Percentiles rank a stretch among this genome's conserved stretches.
Evolutionary conservation across 2,329 filamentous ascomycete genomes (phyloP).

Genomic region (Acarospora socialis): DNA sequence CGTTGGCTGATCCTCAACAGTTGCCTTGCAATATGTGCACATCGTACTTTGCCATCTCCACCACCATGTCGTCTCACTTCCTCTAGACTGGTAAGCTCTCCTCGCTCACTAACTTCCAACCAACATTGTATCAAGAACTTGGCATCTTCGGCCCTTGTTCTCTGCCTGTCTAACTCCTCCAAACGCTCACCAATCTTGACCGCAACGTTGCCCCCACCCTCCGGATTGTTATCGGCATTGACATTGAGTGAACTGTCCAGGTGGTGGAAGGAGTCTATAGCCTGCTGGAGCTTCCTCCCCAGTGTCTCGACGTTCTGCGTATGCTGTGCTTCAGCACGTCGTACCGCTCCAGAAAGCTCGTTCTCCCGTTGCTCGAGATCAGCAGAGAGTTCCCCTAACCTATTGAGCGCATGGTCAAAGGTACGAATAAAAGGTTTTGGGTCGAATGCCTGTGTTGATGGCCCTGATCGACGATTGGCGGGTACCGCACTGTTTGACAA

Average conservation of each 20-base stretch:
- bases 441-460: slow-evolving; percentile 49
- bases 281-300: slow-evolving; percentile 77
- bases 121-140: slow-evolving; percentile 94
- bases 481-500: slow-evolving; percentile 75
- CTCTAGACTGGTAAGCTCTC: slow-evolving; percentile 73
- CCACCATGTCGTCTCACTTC: slow-evolving; percentile 74
- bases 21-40: slow-evolving; percentile 85
- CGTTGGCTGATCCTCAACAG: slow-evolving; percentile 87
- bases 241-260: slow-evolving; percentile 69
- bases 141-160: slow-evolving; percentile 78
- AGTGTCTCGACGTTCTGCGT: slow-evolving; percentile 79
- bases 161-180: slow-evolving; percentile 86
- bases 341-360: slow-evolving; percentile 76
- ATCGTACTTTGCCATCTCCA: slow-evolving; percentile 84
- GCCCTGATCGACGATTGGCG: slow-evolving; percentile 61
- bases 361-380: slow-evolving; percentile 84
- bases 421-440: slow-evolving; percentile 92
- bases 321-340: slow-evolving; percentile 82
- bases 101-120: slow-evolving; percentile 84
- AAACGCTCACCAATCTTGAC: slow-evolving; percentile 89
- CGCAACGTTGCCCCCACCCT: slow-evolving; percentile 67
- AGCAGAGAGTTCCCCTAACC: slow-evolving; percentile 43
- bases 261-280: slow-evolving; percentile 81
- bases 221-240: slow-evolving; percentile 35
- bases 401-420: slow-evolving; percentile 57